Base-by-base conservation (phyloP, 148 eudicot genomes). In the Silene latifolia region DNA sequence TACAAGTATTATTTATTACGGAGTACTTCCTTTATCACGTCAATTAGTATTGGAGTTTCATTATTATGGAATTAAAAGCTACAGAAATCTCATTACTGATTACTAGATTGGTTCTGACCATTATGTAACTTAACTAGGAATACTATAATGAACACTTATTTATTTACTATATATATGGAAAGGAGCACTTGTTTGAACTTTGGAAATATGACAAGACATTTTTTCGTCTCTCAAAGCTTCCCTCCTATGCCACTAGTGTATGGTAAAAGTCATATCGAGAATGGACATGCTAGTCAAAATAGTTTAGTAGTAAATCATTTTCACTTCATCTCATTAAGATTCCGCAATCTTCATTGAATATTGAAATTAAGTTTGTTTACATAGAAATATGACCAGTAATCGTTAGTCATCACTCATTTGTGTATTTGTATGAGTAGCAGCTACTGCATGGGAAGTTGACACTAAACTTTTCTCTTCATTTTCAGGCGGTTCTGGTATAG, bases 401-500 rank as follows among this genome's bases (percentile, higher is more conserved):
- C 12, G 8, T 46, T 46, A 11, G 12, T 46, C 8, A 8, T 46
- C 51, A 46, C 51, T 46, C 51, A 46, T 46, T 7, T 46, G 11
- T 3, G 51, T 1, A 46, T 27, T 2, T n/a, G n/a, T n/a, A 27
- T 35, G 39, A 35, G 39, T 35, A 35, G 39, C 6, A 35, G 39
- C 39, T 35, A 35, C 39, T 48, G 15, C 54, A 48, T 48, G 3
- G 54, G 15, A 48, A 48, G 54, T 48, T 23, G 21, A 59, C 20
- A 59, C 63, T 64, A 23, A 21, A 10, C 3, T 1, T 21, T 46
- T 18, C n/a, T 18, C 57, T 17, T 27, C 14, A 44, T 71, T 29
- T 72, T 54, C 58, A 77, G 80, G 79, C 19, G 78, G 77, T 32
- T 65, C 69, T 11, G 71, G 71, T 4, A 63, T 75, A 73, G 82